phyloP scores from a whole-genome alignment of 1,139 yeast species.

The Kodamaea suecica region DNA sequence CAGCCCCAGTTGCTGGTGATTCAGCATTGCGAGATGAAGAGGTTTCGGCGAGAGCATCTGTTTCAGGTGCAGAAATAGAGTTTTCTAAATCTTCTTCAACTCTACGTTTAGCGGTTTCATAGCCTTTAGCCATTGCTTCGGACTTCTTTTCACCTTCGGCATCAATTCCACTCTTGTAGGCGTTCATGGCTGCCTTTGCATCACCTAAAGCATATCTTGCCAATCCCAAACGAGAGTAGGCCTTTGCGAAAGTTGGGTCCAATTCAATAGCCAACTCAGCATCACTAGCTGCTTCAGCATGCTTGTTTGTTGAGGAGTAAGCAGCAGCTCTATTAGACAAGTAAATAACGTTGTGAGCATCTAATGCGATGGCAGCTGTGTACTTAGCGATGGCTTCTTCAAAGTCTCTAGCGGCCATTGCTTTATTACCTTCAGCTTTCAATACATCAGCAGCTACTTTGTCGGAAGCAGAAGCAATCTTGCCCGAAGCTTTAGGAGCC shows the following conservation, averaged over 20 bases:
- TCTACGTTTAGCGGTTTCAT: slow-evolving; percentile 86
- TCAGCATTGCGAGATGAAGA: slow-evolving; percentile 14
- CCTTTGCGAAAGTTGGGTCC: slow-evolving; percentile 83
- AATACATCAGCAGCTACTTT: slow-evolving; percentile 76
- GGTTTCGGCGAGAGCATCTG: slow-evolving; percentile 23
- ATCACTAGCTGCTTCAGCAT: slow-evolving; percentile 75
- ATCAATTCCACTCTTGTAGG: slow-evolving; percentile 83
- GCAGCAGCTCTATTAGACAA: slow-evolving; percentile 98
- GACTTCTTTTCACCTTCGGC: slow-evolving; percentile 83
- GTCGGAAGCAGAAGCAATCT: slow-evolving; percentile 28
- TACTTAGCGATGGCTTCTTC: slow-evolving; percentile 70
- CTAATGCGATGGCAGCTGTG: slow-evolving; percentile 76
- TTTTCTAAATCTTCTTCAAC: slow-evolving; percentile 69
- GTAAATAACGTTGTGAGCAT: slow-evolving; percentile 65
- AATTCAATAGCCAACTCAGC: slow-evolving; percentile 76
- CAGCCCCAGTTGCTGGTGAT: slow-evolving; percentile 37
- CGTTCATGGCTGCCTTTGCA: slow-evolving; percentile 83
- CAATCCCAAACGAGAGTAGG: slow-evolving; percentile 91
- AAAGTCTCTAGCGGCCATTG: slow-evolving; percentile 79
- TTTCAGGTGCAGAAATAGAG: slow-evolving; percentile 30
- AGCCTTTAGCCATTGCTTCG: slow-evolving; percentile 90
- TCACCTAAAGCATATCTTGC: slow-evolving; percentile 90
- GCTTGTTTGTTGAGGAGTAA: slow-evolving; percentile 72
- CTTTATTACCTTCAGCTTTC: slow-evolving; percentile 85
- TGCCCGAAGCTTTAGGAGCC: too few relatives aligned